Percentiles rank a stretch among this genome's conserved stretches.
Conservation (phyloP, 2,329 filamentous ascomycete genomes). For the Calonectria hawksworthii region DNA sequence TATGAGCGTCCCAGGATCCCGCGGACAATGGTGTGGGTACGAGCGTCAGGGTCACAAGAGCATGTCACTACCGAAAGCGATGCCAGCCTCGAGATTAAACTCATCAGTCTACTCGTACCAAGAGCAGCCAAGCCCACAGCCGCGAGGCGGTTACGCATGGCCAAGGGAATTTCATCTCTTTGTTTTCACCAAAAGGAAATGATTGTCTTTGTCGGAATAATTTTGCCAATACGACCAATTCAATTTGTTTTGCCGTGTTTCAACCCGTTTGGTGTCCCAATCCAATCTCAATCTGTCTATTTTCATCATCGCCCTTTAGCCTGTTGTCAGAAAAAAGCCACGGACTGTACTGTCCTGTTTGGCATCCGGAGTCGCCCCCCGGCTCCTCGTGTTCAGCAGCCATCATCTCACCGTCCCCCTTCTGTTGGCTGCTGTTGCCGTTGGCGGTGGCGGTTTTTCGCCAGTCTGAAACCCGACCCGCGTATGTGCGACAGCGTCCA, state of each 20-base stretch:
- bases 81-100: constrained; percentile 21
- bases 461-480: constrained; percentile 1
- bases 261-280: background rate
- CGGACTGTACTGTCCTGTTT: background rate
- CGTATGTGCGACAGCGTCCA: background rate
- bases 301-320: background rate
- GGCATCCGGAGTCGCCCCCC: background rate
- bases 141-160: background rate
- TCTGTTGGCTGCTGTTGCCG: background rate
- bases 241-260: background rate
- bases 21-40: constrained; percentile 8
- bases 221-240: background rate
- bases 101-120: constrained; percentile 7
- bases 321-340: background rate
- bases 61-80: constrained; percentile 15
- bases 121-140: constrained; percentile 15
- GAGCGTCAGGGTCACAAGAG: background rate
- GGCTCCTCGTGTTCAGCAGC: background rate
- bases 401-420: background rate
- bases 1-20: background rate
- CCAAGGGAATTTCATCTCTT: constrained; percentile 16
- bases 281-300: background rate
- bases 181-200: constrained; percentile 12
- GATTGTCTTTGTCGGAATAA: constrained; percentile 6
- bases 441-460: background rate